These are phyloP conservation scores for Sphaerulina musiva DNA, from an alignment of 2,329 filamentous ascomycete genomes.

Conservation along the genomic window DNA sequence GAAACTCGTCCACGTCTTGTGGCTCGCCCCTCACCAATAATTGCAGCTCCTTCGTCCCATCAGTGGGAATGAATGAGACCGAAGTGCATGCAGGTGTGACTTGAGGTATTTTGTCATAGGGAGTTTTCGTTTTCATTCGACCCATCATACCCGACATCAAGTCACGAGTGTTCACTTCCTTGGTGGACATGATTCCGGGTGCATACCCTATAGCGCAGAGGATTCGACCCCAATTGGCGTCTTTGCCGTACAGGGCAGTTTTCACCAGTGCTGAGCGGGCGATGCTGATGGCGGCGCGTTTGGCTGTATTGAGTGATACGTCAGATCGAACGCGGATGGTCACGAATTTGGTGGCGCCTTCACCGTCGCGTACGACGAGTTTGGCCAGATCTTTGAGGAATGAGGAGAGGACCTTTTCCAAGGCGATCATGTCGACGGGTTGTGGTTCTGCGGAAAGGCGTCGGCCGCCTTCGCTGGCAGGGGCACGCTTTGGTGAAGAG, in stretches of 20 bases:
- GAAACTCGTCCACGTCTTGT: conserved; percentile 66
- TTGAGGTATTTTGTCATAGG: conserved; percentile 34
- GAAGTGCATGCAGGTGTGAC: conserved; percentile 65
- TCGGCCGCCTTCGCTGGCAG: not conserved
- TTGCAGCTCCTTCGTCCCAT: conserved; percentile 70
- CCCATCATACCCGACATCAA: not conserved
- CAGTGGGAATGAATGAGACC: conserved; percentile 70
- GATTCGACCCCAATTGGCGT: conserved; percentile 98
- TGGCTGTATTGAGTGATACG: conserved; percentile 45
- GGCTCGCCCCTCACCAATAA: conserved; percentile 74
- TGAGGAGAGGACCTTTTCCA: conserved; percentile 58
- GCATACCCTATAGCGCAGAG: conserved; percentile 87
- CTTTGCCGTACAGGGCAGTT: conserved; percentile 91
- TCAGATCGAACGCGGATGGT: conserved; percentile 65
- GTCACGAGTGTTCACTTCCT: conserved; percentile 18
- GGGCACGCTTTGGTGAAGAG: too few species aligned
- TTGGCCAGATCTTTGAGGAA: conserved; percentile 83
- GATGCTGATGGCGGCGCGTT: conserved; percentile 78
- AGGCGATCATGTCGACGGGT: not conserved
- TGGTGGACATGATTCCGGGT: conserved; percentile 47
- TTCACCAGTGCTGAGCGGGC: conserved; percentile 91
- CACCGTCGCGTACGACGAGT: conserved; percentile 89
- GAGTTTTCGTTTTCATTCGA: not conserved
- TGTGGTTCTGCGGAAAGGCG: not conserved
- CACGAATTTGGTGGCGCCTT: conserved; percentile 97